Conservation (phyloP, 1,284 basidiomycete genomes). For the Cutaneotrichosporon sp. region DNA sequence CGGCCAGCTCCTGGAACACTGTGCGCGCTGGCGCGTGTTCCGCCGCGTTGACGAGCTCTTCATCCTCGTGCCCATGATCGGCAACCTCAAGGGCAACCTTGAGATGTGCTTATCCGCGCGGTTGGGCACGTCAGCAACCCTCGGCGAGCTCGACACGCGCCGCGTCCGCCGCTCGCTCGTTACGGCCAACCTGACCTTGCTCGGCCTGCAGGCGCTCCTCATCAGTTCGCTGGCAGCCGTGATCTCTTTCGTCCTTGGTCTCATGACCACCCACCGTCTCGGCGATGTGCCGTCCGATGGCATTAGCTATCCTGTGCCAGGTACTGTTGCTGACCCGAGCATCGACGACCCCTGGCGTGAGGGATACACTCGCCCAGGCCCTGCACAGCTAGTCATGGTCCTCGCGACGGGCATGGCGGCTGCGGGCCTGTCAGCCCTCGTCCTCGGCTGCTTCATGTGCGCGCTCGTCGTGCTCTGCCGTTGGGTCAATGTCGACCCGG, state of each 20-base stretch:
- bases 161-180: constrained; percentile 67
- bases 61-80: constrained; percentile 89
- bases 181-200: constrained; percentile 75
- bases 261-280: constrained; percentile 59
- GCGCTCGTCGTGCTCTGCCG: constrained; percentile 76
- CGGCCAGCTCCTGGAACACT: constrained; percentile 79
- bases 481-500: constrained; percentile 78
- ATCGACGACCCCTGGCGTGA: constrained; percentile 40
- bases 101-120: constrained; percentile 55
- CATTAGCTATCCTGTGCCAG: constrained; percentile 13
- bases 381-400: constrained; percentile 69
- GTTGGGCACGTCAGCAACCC: constrained; percentile 59
- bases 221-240: constrained; percentile 84
- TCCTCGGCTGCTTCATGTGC: constrained; percentile 93
- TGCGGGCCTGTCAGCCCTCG: constrained; percentile 71
- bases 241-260: constrained; percentile 71
- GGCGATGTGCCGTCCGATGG: constrained; percentile 34
- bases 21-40: constrained; percentile 89
- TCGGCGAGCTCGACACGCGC: constrained; percentile 81
- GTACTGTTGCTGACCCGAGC: constrained; percentile 19
- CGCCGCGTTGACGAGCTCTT: constrained; percentile 88
- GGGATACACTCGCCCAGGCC: constrained; percentile 52
- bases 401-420: constrained; percentile 86
- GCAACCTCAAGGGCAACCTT: constrained; percentile 96
- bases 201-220: constrained; percentile 90